Conservation (phyloP, 2,329 filamentous ascomycete species). For the Simplicillium aogashimaense region DNA sequence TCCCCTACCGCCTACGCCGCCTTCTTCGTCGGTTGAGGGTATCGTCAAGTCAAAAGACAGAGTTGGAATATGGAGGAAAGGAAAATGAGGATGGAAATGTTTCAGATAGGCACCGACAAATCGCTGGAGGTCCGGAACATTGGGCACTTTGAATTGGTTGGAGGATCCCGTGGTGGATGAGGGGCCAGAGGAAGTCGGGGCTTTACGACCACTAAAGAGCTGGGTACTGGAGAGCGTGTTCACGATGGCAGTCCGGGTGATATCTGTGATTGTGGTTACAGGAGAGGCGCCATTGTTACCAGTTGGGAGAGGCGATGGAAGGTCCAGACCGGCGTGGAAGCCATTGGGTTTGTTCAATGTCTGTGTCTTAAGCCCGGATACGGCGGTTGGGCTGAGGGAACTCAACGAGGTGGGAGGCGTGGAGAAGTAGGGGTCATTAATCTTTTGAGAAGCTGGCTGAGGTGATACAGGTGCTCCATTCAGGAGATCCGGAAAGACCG, state of each 20-base stretch:
- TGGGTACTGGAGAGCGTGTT: conserved; percentile 48
- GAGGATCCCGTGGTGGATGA: conserved; percentile 28
- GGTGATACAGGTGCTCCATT: conserved; percentile 66
- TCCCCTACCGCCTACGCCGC: conserved; percentile 65
- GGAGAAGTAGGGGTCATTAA: conserved; percentile 68
- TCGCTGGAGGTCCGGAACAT: conserved; percentile 75
- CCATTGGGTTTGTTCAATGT: conserved; percentile 57
- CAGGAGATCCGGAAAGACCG: conserved; percentile 69
- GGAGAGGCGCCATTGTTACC: conserved; percentile 49
- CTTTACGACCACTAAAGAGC: conserved; percentile 50
- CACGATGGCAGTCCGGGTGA: conserved; percentile 51
- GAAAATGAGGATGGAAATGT: conserved; percentile 88
- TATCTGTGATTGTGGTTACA: conserved; percentile 55
- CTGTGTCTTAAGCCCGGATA: conserved; percentile 53
- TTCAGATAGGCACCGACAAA: conserved; percentile 85
- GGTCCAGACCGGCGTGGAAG: conserved; percentile 58
- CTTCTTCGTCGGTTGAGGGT: conserved; percentile 50
- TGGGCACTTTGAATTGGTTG: conserved; percentile 56
- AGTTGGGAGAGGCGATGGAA: conserved; percentile 61
- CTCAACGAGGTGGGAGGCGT: conserved; percentile 66
- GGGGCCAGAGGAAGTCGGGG: conserved; percentile 46
- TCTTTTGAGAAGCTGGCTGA: conserved; percentile 60
- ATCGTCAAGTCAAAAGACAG: conserved; percentile 73
- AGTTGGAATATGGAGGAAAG: conserved; percentile 89
- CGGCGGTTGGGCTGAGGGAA: conserved; percentile 61